phyloP scores from a whole-genome alignment of 129 eudicot genomes.

The Flaveria trinervia region DNA sequence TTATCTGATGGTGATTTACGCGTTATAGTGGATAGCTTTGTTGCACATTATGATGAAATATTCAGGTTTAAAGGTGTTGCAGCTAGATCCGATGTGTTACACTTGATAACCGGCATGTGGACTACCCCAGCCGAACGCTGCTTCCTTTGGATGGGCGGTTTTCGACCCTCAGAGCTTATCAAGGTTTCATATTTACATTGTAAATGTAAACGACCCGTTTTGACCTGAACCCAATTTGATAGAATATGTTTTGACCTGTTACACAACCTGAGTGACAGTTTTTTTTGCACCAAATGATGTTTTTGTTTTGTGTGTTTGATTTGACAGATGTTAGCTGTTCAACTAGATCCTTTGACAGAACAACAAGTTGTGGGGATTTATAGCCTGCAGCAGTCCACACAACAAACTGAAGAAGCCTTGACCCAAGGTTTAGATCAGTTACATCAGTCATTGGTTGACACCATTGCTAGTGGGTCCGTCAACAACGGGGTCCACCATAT shows the following conservation, averaged over 20 bases:
- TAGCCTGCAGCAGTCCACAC: slow-evolving; percentile 78
- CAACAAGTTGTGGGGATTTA: slow-evolving; percentile 87
- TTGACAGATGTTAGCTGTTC: slow-evolving; percentile 66
- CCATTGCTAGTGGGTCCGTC: slow-evolving; percentile 59
- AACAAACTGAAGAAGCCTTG: slow-evolving; percentile 90
- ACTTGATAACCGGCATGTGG: slow-evolving; percentile 92
- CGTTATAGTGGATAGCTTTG: slow-evolving; percentile 68
- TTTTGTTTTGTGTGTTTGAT: background rate
- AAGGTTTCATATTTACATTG: slow-evolving; percentile 37
- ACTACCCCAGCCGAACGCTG: slow-evolving; percentile 89
- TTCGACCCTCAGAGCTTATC: slow-evolving; percentile 71
- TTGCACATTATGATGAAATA: slow-evolving; percentile 85
- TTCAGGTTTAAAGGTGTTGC: slow-evolving; percentile 74
- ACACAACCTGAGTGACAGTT: background rate
- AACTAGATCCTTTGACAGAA: slow-evolving; percentile 83
- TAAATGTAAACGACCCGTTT: background rate
- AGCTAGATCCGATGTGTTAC: slow-evolving; percentile 87
- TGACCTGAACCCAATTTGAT: background rate
- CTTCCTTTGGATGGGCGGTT: slow-evolving; percentile 83
- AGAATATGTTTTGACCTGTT: background rate
- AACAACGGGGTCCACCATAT: slow-evolving; percentile 85
- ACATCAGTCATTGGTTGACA: slow-evolving; percentile 76
- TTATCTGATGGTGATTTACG: slow-evolving; percentile 73
- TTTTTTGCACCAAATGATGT: background rate
- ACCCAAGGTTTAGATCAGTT: slow-evolving; percentile 82